Percentiles rank a stretch among this genome's conserved stretches.
These are phyloP conservation scores for Ceratocystiopsis minuta DNA, from an alignment of 2,329 filamentous ascomycete genomes.

Conservation along the genomic window DNA sequence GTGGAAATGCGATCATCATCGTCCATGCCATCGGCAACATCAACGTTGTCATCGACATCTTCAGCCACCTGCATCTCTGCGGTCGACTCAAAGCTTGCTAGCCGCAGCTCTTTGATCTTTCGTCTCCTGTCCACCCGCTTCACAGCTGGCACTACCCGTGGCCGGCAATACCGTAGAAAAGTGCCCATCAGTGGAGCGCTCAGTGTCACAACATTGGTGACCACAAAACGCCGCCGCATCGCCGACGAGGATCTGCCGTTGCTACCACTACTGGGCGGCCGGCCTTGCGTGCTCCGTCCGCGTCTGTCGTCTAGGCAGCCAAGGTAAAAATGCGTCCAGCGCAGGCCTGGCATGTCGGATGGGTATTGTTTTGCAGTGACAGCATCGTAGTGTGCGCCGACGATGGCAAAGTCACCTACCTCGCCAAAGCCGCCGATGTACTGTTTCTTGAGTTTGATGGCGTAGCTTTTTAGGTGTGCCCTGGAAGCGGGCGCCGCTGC, in stretches of 20 bases:
- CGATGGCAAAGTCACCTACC: conserved; percentile 62
- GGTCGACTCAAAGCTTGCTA: too few species aligned
- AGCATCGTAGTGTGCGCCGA: conserved; percentile 57
- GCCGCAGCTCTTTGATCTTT: conserved; percentile 2
- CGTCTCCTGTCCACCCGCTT: conserved; percentile 17
- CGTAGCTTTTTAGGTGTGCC: conserved; percentile 19
- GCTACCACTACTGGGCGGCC: conserved; percentile 29
- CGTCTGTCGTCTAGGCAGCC: conserved; percentile 40
- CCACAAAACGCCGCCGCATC: conserved; percentile 37
- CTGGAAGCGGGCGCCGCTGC: not conserved
- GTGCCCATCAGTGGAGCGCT: conserved; percentile 30
- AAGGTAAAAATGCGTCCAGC: conserved; percentile 68
- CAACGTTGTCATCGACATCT: too few species aligned
- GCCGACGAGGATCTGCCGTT: conserved; percentile 9
- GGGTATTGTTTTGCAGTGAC: conserved; percentile 36
- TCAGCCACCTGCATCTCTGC: too few species aligned
- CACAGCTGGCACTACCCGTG: conserved; percentile 16
- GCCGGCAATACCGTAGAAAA: conserved; percentile 30
- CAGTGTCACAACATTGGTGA: conserved; percentile 47
- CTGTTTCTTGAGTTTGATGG: conserved; percentile 78
- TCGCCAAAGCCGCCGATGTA: conserved; percentile 66
- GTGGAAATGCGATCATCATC: not conserved
- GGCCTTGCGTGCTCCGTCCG: too few species aligned
- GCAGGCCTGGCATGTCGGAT: conserved; percentile 28
- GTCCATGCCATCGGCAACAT: not conserved